Percentiles rank a stretch among this genome's conserved stretches.
phyloP scores from a whole-genome alignment of 148 eudicot species.

The Vaccinium vitisidaea region DNA sequence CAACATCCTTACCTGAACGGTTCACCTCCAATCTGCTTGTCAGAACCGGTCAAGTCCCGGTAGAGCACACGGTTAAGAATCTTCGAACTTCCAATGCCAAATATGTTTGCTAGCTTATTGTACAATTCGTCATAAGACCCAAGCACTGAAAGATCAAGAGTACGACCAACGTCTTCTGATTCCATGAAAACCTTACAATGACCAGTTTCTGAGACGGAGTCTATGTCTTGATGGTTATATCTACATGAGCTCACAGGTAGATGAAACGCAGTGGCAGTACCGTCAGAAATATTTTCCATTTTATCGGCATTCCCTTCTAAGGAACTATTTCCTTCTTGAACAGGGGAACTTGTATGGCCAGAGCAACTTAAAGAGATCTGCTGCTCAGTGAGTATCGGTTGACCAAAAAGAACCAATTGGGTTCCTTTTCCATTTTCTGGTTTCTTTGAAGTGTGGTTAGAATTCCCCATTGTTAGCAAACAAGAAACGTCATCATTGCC shows the following conservation, averaged over 20 bases:
- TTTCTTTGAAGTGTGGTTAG: constrained; percentile 40
- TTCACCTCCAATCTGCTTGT: constrained; percentile 64
- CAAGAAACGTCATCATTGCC: constrained; percentile 62
- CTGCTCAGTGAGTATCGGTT: constrained; percentile 67
- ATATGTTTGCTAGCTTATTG: constrained; percentile 22
- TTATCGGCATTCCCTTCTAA: constrained; percentile 51
- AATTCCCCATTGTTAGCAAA: constrained; percentile 69
- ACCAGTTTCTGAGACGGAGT: constrained; percentile 32
- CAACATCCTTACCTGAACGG: constrained; percentile 53
- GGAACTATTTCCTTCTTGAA: constrained; percentile 44
- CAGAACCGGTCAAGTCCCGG: constrained; percentile 47
- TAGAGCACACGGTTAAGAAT: constrained; percentile 57
- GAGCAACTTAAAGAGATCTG: constrained; percentile 58
- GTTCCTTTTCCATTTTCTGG: constrained; percentile 35
- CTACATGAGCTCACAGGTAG: constrained; percentile 21
- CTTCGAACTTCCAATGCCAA: constrained; percentile 54
- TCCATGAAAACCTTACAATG: constrained; percentile 50
- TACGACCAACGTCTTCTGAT: constrained; percentile 43
- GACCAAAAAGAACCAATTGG: constrained; percentile 79
- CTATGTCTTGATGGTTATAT: not conserved
- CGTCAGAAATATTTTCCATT: constrained; percentile 46
- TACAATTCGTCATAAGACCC: constrained; percentile 4
- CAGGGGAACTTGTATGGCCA: constrained; percentile 36
- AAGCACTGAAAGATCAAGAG: constrained; percentile 14
- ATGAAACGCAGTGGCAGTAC: constrained; percentile 45